A percentile compares a stretch with the other conserved stretches of the same genome.
phyloP scores from a whole-genome alignment of 306 rosid species.

The Adenanthera pavonina region DNA sequence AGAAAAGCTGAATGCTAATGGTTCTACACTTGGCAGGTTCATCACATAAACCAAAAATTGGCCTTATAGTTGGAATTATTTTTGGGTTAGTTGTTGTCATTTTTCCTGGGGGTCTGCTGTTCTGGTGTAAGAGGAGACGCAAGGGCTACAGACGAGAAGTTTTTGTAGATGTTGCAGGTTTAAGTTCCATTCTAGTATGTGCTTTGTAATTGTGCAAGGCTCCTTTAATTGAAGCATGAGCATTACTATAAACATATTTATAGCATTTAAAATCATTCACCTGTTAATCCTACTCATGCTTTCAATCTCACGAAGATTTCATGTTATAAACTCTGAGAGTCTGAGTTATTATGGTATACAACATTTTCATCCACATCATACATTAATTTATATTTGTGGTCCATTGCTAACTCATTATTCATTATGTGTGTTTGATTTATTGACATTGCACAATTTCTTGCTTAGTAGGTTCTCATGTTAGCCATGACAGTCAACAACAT shows the following conservation, averaged over 20 bases:
- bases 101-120: slow-evolving; percentile 60
- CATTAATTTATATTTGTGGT: neutral
- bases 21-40: slow-evolving; percentile 55
- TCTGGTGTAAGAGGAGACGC: slow-evolving; percentile 65
- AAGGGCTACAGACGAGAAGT: slow-evolving; percentile 77
- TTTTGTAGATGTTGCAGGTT: slow-evolving; percentile 97
- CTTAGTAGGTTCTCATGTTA: slow-evolving; percentile 1
- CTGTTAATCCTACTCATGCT: neutral
- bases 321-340: slow-evolving; percentile 3
- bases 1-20: slow-evolving; percentile 39
- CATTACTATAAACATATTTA: neutral
- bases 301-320: slow-evolving; percentile 15
- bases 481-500: slow-evolving; percentile 12
- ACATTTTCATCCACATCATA: neutral
- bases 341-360: neutral
- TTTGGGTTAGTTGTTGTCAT: slow-evolving; percentile 60
- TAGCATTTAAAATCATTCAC: slow-evolving; percentile 28
- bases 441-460: slow-evolving; percentile 31
- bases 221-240: slow-evolving; percentile 32
- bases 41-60: slow-evolving; percentile 62
- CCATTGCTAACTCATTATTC: slow-evolving; percentile 2
- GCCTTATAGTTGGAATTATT: slow-evolving; percentile 74
- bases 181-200: slow-evolving; percentile 43
- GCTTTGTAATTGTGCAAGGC: slow-evolving; percentile 19
- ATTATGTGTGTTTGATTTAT: slow-evolving; percentile 1